Evolutionary conservation across 1,284 basidiomycete species (phyloP).

Genomic region (Ustilago lituana): DNA sequence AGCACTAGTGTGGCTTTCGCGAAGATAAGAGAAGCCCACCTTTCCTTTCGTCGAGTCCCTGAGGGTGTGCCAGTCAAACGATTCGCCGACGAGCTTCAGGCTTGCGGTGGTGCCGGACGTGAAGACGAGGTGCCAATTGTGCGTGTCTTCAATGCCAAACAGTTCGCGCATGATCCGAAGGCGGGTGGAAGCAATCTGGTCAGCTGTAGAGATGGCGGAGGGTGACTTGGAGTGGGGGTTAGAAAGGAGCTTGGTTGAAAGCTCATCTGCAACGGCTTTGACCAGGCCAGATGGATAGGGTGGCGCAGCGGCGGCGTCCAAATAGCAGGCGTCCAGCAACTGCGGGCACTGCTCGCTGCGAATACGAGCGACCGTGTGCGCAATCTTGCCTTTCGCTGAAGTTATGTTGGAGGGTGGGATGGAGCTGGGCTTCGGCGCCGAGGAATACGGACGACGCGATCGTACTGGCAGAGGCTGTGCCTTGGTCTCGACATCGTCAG

Average conservation of each 20-base stretch:
- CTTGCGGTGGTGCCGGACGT: slow-evolving; percentile 52
- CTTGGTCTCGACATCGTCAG: too few relatives aligned
- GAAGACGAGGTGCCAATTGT: slow-evolving; percentile 54
- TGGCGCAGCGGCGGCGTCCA: slow-evolving; percentile 65
- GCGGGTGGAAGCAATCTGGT: slow-evolving; percentile 49
- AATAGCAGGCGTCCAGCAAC: slow-evolving; percentile 51
- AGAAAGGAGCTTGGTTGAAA: slow-evolving; percentile 52
- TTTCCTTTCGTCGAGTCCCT: neutral
- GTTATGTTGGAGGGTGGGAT: neutral
- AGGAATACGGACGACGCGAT: too few relatives aligned
- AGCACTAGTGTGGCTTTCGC: slow-evolving; percentile 51
- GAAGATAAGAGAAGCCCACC: slow-evolving; percentile 30
- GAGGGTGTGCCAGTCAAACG: slow-evolving; percentile 32
- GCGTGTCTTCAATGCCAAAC: slow-evolving; percentile 51
- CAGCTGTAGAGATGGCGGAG: slow-evolving; percentile 48
- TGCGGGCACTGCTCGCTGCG: slow-evolving; percentile 33
- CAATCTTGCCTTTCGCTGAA: neutral
- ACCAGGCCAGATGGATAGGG: slow-evolving; percentile 57
- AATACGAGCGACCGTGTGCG: slow-evolving; percentile 12
- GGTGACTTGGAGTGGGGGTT: slow-evolving; percentile 67
- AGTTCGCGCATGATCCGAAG: slow-evolving; percentile 55
- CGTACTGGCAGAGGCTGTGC: too few relatives aligned
- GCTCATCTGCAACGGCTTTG: slow-evolving; percentile 24
- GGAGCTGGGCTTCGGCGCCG: neutral
- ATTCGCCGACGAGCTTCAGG: slow-evolving; percentile 50